Evolutionary conservation across 352 stramenopile genomes (phyloP).

Genomic region (Phytophthora ohioensis): DNA sequence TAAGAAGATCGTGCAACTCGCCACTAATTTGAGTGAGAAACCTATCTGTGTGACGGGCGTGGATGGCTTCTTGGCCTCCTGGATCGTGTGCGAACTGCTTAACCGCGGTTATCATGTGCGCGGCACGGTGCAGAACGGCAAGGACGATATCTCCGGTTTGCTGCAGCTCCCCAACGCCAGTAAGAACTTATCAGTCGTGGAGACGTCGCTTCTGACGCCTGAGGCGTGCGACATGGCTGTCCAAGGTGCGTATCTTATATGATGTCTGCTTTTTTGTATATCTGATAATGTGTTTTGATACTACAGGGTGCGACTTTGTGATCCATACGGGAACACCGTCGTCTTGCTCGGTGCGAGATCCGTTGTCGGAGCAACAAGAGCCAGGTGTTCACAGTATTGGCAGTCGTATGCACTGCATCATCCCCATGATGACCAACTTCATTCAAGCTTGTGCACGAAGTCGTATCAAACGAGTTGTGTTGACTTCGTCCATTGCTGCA

Average conservation of each 20-base stretch:
- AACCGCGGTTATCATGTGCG: constrained; percentile 82
- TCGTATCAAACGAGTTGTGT: constrained; percentile 83
- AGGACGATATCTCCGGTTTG: constrained; percentile 86
- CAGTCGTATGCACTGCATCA: constrained; percentile 92
- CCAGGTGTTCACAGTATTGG: constrained; percentile 89
- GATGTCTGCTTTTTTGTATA: constrained; percentile 2
- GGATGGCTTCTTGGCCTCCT: constrained; percentile 86
- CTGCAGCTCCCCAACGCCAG: constrained; percentile 70
- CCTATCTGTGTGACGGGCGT: constrained; percentile 90
- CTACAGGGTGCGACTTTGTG: constrained; percentile 82
- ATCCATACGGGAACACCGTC: constrained; percentile 90
- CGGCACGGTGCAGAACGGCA: constrained; percentile 87
- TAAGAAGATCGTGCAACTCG: constrained; percentile 85
- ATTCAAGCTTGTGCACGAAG: constrained; percentile 86
- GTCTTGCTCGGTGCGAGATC: constrained; percentile 88
- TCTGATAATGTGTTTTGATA: constrained; percentile 11
- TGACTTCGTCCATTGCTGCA: constrained; percentile 87
- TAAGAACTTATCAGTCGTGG: constrained; percentile 88
- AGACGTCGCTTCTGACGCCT: constrained; percentile 88
- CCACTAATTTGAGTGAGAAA: constrained; percentile 76
- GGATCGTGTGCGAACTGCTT: constrained; percentile 87
- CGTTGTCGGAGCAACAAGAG: constrained; percentile 85
- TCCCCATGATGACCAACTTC: constrained; percentile 94
- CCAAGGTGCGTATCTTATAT: constrained; percentile 49
- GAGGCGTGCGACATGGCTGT: constrained; percentile 90